A percentile compares a stretch with the other conserved stretches of the same genome.
Conservation (phyloP, 495 filamentous ascomycete species). For the Penicillium steckii region DNA sequence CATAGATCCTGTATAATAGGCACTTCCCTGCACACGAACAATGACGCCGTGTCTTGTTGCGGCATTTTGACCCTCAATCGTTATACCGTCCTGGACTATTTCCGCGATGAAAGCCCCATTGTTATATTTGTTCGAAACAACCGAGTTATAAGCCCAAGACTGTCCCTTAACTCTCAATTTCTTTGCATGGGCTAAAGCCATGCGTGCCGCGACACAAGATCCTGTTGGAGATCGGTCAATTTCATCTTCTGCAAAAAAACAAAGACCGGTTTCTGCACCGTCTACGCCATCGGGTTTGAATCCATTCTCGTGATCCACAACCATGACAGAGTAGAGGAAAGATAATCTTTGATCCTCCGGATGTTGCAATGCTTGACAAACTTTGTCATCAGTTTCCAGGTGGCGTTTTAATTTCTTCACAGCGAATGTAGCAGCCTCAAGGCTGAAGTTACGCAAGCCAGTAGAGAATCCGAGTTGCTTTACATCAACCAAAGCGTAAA, state of each 20-base stretch:
- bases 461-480: conserved; percentile 18
- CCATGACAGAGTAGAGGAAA: conserved; percentile 16
- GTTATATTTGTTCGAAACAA: conserved; percentile 6
- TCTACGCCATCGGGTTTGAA: not conserved
- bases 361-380: conserved; percentile 13
- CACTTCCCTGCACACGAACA: conserved; percentile 15
- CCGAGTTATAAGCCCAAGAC: conserved; percentile 27
- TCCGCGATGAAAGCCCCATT: conserved; percentile 1
- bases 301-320: not conserved
- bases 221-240: conserved; percentile 32
- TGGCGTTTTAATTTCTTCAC: conserved; percentile 16
- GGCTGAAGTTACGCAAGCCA: conserved; percentile 11
- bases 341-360: conserved; percentile 16
- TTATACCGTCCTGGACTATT: conserved; percentile 1
- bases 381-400: conserved; percentile 13
- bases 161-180: conserved; percentile 8
- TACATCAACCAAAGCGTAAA: conserved; percentile 22
- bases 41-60: not conserved
- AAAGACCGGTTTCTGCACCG: conserved; percentile 15
- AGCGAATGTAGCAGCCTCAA: conserved; percentile 9
- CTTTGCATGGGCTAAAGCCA: conserved; percentile 23
- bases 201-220: conserved; percentile 21
- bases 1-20: conserved; percentile 14
- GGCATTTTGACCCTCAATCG: not conserved
- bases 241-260: conserved; percentile 26